Base-by-base conservation (phyloP, 768 basidiomycete genomes). In the Boletus rufocinnamomeus region DNA sequence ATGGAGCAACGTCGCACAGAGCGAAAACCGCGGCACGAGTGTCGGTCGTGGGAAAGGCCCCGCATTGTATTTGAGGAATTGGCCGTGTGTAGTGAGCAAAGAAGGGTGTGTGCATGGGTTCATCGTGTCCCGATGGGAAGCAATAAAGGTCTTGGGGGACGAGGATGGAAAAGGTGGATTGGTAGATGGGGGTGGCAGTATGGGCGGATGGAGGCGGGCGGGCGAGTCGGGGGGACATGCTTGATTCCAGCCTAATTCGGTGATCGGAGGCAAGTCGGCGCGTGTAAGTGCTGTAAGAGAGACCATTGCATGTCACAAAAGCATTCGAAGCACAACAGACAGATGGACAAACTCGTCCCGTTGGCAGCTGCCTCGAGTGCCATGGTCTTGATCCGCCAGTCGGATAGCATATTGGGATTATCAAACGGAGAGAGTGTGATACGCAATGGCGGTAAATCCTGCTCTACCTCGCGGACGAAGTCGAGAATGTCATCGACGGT, bases 21-120 rank as follows among this genome's bases (percentile, higher is more conserved):
- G 77, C 6, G 81, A 79, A 62, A 88, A 86, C 25, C 80, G 76
- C 0, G 84, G 86, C 0, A 83, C 64, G 61, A 84, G 65, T 1
- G 63, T 68, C 1, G 21, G 48, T 53, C 77, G 75, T 2, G 84
- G 82, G 2, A 54, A 51, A 0, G 84, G 84, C 2, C 84, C 85
- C 5, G 49, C 54, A 13, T 76, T 69, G 50, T 82, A n/a, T n/a
- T n/a, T n/a, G n/a, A n/a, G n/a, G n/a, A n/a, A n/a, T n/a, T n/a
- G n/a, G n/a, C n/a, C n/a, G n/a, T n/a, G n/a, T n/a, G n/a, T n/a
- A n/a, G n/a, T n/a, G n/a, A n/a, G n/a, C n/a, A n/a, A n/a, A n/a
- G n/a, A n/a, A n/a, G n/a, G n/a, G n/a, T n/a, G n/a, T n/a, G n/a
- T n/a, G n/a, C n/a, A n/a, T n/a, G n/a, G n/a, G n/a, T n/a, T n/a